A percentile compares a stretch with the other conserved stretches of the same genome.
Evolutionary conservation across 1,284 basidiomycete species (phyloP).

Genomic region (Jaminaea rosea): DNA sequence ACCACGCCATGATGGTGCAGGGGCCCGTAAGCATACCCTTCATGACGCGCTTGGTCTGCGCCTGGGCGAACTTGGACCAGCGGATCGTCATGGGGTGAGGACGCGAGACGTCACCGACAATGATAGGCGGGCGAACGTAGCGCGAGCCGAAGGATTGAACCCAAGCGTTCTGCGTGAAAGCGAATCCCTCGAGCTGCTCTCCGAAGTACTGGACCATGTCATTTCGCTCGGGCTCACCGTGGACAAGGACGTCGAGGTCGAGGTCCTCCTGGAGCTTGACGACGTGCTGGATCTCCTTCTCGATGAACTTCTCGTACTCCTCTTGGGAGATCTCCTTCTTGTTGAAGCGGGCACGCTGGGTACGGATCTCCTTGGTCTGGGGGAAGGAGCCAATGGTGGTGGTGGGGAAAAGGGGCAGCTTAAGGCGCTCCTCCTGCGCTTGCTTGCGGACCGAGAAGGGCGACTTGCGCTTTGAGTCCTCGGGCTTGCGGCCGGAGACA

Average conservation of each 20-base stretch:
- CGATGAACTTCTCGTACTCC: slow-evolving; percentile 96
- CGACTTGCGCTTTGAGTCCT: slow-evolving; percentile 81
- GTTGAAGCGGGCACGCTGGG: slow-evolving; percentile 53
- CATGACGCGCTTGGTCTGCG: slow-evolving; percentile 85
- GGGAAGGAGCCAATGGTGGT: slow-evolving; percentile 96
- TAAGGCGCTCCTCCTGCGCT: slow-evolving; percentile 78
- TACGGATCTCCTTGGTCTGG: slow-evolving; percentile 87
- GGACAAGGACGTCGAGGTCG: slow-evolving; percentile 92
- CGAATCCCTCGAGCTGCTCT: slow-evolving; percentile 89
- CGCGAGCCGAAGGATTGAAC: slow-evolving; percentile 85
- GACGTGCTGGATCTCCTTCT: slow-evolving; percentile 90
- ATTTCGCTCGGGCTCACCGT: slow-evolving; percentile 97
- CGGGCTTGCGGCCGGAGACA: slow-evolving; percentile 79
- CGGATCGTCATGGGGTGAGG: slow-evolving; percentile 87
- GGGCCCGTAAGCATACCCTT: slow-evolving; percentile 92
- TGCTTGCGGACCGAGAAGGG: slow-evolving; percentile 80
- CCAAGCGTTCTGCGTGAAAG: slow-evolving; percentile 98
- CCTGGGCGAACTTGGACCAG: slow-evolving; percentile 96
- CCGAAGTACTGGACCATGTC: slow-evolving; percentile 99
- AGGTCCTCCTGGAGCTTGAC: slow-evolving; percentile 94
- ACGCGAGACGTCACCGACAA: slow-evolving; percentile 96
- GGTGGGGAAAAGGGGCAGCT: slow-evolving; percentile 93
- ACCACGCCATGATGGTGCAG: slow-evolving; percentile 89
- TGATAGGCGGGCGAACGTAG: slow-evolving; percentile 97
- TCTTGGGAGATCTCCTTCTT: slow-evolving; percentile 81